Evolutionary conservation across 805 yeast genomes (phyloP), one percentile per base, ranked within the genome.

Genomic region (Candida ovalis): DNA sequence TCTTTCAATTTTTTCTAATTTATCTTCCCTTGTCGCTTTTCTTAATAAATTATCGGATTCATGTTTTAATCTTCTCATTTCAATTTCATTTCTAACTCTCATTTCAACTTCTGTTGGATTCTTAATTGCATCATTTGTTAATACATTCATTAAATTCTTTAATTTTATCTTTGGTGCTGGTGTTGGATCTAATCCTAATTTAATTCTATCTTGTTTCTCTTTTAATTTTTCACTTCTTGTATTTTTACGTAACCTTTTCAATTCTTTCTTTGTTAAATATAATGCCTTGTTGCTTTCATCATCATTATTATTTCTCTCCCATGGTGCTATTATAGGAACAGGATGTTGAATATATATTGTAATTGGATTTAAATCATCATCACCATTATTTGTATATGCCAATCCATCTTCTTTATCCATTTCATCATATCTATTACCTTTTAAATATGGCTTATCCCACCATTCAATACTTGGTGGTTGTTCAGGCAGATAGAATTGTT

Each of bases 21-120:
- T 69, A 53, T 84, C 75, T 41, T 86, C 90, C 19, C 75, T 72
- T 0, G 80, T 75, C 24, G 84, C 66, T 58, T 78, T 83, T 32
- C 98, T 72, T 7, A 67, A 78, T 43, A 74, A 74, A 63, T 94
- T 94, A 17, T 63, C 74, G 37, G 64, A 66, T 51, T 77, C 72
- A 67, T 94, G 99, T 36, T 68, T 64, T 13, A 66, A 53, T 30
- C 68, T 70, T 27, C 99, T 72, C 40, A 78, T 77, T 36, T 76
- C 81, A 3, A 89, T 85, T 51, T 91, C 94, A 22, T 70, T 64
- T 40, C 78, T 72, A 0, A 94, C 97, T 44, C 74, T 66, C 64
- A 74, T 72, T 60, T 92, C 99, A 55, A 90, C 84, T 3, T 80
- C 80, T 0, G 98, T 92, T 1, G 99, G 98, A 61, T 94, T 96